Evolutionary conservation across 345 rosid species (phyloP).

Genomic region (Eucalyptus cloeziana): DNA sequence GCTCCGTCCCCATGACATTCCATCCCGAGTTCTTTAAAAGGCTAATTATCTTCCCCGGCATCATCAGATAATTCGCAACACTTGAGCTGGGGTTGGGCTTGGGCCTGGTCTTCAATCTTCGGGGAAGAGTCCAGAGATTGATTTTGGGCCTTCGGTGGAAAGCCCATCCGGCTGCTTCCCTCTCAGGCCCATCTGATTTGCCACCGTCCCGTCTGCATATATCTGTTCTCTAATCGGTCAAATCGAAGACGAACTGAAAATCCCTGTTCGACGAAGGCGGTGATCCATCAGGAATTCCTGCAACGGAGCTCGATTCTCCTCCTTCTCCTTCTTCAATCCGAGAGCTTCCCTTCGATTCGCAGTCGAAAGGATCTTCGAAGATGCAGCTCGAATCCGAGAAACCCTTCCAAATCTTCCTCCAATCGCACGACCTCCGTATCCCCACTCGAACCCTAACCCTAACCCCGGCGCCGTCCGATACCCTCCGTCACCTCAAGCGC

Average conservation of each 20-base stretch:
- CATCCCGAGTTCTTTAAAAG: accelerated
- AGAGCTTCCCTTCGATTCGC: background rate
- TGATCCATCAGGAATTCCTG: background rate
- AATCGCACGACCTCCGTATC: constrained; percentile 11
- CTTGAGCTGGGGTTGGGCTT: background rate
- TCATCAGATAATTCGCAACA: background rate
- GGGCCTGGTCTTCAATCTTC: background rate
- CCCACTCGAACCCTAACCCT: constrained; percentile 18
- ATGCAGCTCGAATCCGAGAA: background rate
- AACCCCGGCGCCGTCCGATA: constrained; percentile 16
- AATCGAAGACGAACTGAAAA: background rate
- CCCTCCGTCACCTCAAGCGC: constrained; percentile 30
- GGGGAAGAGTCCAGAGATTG: accelerated
- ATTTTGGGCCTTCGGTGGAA: background rate
- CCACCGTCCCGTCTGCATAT: background rate
- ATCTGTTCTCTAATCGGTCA: background rate
- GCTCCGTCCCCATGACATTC: background rate
- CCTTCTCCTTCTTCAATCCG: background rate
- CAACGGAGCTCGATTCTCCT: background rate
- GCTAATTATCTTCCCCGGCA: background rate
- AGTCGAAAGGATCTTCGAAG: background rate
- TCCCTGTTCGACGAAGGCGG: background rate
- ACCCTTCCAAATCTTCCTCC: constrained; percentile 31
- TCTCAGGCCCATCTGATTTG: background rate
- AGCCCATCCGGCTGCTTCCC: background rate